These are phyloP conservation scores for Aegilops umbellulata DNA, from an alignment of 176 grass and related monocot genomes.

Conservation along the genomic window DNA sequence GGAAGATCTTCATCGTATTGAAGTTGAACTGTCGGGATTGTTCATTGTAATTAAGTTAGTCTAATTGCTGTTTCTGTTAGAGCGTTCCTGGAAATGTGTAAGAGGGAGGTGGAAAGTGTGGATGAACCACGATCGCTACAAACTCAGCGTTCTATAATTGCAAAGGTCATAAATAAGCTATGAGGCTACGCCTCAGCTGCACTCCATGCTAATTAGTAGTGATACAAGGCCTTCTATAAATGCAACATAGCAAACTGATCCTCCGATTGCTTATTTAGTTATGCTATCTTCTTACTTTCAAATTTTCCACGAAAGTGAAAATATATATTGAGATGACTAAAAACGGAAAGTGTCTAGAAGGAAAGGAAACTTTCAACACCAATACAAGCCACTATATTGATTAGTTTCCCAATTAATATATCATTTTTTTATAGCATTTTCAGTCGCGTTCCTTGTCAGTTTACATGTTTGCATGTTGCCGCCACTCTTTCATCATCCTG, in stretches of 20 bases:
- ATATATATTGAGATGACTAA: background rate
- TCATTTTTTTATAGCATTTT: background rate
- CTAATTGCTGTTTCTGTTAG: background rate
- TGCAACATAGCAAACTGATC: conserved; percentile 11
- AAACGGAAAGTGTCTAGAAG: background rate
- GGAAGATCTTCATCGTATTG: background rate
- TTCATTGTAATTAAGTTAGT: background rate
- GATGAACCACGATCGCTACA: background rate
- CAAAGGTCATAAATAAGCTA: conserved; percentile 18
- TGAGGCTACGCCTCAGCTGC: background rate
- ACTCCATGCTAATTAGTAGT: background rate
- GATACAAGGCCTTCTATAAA: background rate
- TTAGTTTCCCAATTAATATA: conserved; percentile 22
- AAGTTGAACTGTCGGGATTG: background rate
- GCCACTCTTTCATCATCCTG: background rate
- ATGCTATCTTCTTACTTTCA: background rate
- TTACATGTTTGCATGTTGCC: background rate
- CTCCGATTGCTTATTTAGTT: background rate
- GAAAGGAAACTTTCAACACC: background rate
- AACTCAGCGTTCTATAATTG: background rate
- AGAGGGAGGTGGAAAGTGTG: background rate
- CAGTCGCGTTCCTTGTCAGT: conserved; percentile 1
- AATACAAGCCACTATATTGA: background rate
- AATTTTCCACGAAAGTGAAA: background rate
- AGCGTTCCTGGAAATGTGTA: background rate